phyloP scores from a whole-genome alignment of 495 filamentous ascomycete genomes.

The Trichocladium uniseriatum region DNA sequence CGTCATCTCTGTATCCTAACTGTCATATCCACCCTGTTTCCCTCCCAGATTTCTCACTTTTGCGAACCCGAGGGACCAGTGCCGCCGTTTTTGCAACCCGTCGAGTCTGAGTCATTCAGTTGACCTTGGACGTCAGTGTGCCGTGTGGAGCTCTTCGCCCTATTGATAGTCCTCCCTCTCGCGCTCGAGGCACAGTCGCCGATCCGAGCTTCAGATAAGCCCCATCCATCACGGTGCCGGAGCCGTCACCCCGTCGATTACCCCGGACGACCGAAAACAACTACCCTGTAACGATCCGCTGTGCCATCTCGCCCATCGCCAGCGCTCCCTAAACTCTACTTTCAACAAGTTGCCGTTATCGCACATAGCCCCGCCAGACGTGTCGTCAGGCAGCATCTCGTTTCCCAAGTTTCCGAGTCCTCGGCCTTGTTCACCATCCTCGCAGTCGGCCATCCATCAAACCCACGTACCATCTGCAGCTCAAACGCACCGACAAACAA shows the following conservation, averaged over 20 bases:
- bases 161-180: constrained; percentile 1
- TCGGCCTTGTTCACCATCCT: neutral
- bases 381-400: constrained; percentile 2
- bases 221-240: constrained; percentile 3
- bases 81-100: constrained; percentile 9
- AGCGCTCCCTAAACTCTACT: neutral
- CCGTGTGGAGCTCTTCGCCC: constrained; percentile 18
- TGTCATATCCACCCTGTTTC: neutral
- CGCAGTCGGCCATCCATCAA: neutral
- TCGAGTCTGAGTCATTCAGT: constrained; percentile 34
- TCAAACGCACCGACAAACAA: neutral
- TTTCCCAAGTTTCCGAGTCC: no score
- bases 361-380: neutral
- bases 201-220: constrained; percentile 5
- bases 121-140: constrained; percentile 31
- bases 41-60: neutral
- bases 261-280: constrained; percentile 9
- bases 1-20: constrained; percentile 5
- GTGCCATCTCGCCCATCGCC: neutral
- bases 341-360: constrained; percentile 8
- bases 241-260: constrained; percentile 1
- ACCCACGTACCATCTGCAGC: neutral
- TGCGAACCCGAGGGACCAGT: neutral
- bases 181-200: no score
- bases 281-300: constrained; percentile 3